Percentiles rank a stretch among this genome's conserved stretches.
Evolutionary conservation across 2,329 filamentous ascomycete genomes (phyloP).

Genomic region (Microthyrium microscopicum): DNA sequence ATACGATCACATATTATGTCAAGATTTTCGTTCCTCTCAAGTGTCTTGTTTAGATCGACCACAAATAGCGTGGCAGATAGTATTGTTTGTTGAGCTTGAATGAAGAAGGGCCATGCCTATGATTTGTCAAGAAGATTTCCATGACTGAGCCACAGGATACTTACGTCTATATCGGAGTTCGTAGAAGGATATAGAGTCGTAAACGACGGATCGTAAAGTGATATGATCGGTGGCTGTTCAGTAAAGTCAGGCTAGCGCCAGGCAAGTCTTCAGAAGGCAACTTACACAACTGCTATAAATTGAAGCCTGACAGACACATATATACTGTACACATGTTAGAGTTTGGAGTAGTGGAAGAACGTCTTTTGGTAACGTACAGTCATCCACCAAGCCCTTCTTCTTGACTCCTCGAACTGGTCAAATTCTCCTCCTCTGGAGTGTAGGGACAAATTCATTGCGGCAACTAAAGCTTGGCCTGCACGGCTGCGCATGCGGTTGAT

Average conservation of each 20-base stretch:
- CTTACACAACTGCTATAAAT: constrained; percentile 28
- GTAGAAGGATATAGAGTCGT: constrained; percentile 22
- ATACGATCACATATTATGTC: constrained; percentile 9
- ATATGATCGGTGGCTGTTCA: constrained; percentile 25
- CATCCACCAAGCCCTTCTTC: constrained; percentile 37
- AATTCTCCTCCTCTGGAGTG: constrained; percentile 23
- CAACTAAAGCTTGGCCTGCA: constrained; percentile 30
- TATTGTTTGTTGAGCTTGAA: constrained; percentile 33
- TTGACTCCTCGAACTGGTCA: constrained; percentile 28
- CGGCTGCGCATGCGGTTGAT: constrained; percentile 34
- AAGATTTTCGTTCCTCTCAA: constrained; percentile 24
- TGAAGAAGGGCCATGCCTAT: constrained; percentile 26
- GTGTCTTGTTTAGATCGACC: constrained; percentile 28
- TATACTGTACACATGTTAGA: constrained; percentile 21
- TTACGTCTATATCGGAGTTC: constrained; percentile 25
- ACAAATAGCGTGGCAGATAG: constrained; percentile 31
- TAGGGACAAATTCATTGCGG: constrained; percentile 30
- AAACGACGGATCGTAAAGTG: neutral
- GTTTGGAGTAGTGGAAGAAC: neutral
- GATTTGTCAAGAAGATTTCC: neutral
- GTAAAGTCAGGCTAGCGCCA: constrained; percentile 14
- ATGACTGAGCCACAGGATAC: constrained; percentile 10
- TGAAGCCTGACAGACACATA: constrained; percentile 32
- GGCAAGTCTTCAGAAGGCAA: constrained; percentile 13
- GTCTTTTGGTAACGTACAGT: constrained; percentile 20